Percentiles rank a stretch among this genome's conserved stretches.
phyloP scores from a whole-genome alignment of 306 rosid genomes.

The Luffa acutangula region DNA sequence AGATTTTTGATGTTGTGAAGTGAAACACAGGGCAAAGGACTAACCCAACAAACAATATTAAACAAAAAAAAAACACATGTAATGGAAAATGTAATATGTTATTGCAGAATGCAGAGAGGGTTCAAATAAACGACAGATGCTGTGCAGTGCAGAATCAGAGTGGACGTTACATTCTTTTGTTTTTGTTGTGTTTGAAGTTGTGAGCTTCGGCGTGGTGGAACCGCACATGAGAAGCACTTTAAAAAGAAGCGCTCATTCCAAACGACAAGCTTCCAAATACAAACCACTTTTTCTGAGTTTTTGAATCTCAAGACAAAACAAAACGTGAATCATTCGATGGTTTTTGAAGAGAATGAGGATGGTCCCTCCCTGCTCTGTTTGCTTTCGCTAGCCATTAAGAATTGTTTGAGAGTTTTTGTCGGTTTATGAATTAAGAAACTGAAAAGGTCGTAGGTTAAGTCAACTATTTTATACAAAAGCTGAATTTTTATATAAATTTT shows the following conservation, averaged over 20 bases:
- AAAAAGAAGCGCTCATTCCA: neutral
- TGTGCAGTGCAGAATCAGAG: neutral
- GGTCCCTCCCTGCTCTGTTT: no score
- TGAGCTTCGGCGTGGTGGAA: neutral
- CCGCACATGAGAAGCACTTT: neutral
- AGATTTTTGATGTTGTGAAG: neutral
- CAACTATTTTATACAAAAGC: no score
- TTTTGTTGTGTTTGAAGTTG: neutral
- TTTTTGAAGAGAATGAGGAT: no score
- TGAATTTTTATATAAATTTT: no score
- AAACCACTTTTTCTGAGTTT: neutral
- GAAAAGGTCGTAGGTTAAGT: no score
- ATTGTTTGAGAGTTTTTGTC: no score
- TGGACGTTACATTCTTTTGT: neutral
- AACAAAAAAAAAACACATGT: neutral
- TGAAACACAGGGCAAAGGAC: neutral
- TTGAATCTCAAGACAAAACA: neutral
- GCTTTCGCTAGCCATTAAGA: no score
- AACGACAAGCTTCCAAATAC: neutral
- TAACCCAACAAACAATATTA: neutral
- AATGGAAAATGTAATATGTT: neutral
- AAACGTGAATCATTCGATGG: neutral
- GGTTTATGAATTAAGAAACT: no score
- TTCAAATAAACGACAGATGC: neutral
- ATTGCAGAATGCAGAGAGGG: neutral